Evolutionary conservation across 2,329 filamentous ascomycete genomes (phyloP).

Genomic region (Dryadomyces quercivorus): DNA sequence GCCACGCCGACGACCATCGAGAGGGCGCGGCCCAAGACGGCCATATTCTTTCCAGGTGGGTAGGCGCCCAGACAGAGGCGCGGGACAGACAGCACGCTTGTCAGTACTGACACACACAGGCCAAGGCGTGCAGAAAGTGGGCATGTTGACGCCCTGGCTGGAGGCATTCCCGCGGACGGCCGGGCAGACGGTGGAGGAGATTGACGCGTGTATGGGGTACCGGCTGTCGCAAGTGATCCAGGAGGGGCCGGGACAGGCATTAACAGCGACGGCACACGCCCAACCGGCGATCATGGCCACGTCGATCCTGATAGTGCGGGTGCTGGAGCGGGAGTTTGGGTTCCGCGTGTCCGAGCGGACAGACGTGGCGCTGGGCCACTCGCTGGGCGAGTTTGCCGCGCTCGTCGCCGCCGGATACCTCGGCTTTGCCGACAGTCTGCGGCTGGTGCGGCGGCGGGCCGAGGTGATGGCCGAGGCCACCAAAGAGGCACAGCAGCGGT

Average conservation of each 20-base stretch:
- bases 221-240: conserved; percentile 69
- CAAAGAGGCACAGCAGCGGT: conserved; percentile 45
- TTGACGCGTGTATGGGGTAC: conserved; percentile 64
- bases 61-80: no score
- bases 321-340: conserved; percentile 74
- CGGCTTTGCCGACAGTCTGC: conserved; percentile 63
- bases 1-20: background rate
- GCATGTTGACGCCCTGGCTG: conserved; percentile 79
- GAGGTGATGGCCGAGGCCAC: conserved; percentile 76
- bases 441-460: conserved; percentile 64
- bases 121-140: conserved; percentile 79
- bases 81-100: no score
- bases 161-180: conserved; percentile 73
- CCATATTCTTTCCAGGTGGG: conserved; percentile 48
- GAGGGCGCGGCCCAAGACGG: conserved; percentile 27
- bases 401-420: conserved; percentile 77
- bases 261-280: conserved; percentile 76
- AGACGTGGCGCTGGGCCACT: conserved; percentile 81
- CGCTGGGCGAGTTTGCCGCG: conserved; percentile 84
- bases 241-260: conserved; percentile 60
- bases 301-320: conserved; percentile 75
- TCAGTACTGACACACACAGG: conserved; percentile 32
- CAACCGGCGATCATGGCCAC: conserved; percentile 96
- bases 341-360: conserved; percentile 60
- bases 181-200: conserved; percentile 67